Evolutionary conservation across 495 filamentous ascomycete genomes (phyloP).

Genomic region (Penicillium pancosmium): DNA sequence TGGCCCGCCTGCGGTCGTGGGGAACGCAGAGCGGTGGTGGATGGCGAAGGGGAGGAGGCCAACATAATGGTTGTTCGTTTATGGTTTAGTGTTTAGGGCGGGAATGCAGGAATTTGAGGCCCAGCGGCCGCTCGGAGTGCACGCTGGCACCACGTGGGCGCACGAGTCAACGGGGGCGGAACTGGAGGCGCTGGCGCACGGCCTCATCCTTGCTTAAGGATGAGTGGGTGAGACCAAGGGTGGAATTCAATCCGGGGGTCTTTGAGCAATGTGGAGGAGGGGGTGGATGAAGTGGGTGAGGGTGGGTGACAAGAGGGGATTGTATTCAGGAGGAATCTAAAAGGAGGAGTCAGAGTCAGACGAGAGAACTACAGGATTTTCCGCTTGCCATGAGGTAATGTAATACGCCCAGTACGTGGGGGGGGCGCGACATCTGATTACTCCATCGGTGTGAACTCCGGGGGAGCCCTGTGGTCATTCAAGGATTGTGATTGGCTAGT

Average conservation of each 20-base stretch:
- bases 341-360: background rate
- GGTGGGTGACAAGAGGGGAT: background rate
- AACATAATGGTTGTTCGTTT: slow-evolving; percentile 40
- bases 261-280: background rate
- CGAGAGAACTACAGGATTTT: background rate
- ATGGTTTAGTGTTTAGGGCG: slow-evolving; percentile 2
- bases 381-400: slow-evolving; percentile 25
- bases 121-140: slow-evolving; percentile 26
- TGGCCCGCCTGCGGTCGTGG: slow-evolving; percentile 28
- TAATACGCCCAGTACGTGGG: slow-evolving; percentile 18
- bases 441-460: background rate
- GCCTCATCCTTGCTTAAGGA: slow-evolving; percentile 27
- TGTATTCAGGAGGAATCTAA: background rate
- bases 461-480: background rate
- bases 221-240: slow-evolving; percentile 9
- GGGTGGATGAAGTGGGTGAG: background rate
- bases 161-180: slow-evolving; percentile 45
- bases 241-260: slow-evolving; percentile 8
- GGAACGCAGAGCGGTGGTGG: slow-evolving; percentile 41
- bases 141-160: slow-evolving; percentile 49
- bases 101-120: slow-evolving; percentile 27
- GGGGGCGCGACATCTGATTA: background rate
- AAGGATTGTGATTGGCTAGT: slow-evolving; percentile 10
- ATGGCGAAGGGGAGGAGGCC: slow-evolving; percentile 52
- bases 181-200: slow-evolving; percentile 31